Base-by-base conservation (phyloP, 2,329 filamentous ascomycete species). In the Alternaria sp. region DNA sequence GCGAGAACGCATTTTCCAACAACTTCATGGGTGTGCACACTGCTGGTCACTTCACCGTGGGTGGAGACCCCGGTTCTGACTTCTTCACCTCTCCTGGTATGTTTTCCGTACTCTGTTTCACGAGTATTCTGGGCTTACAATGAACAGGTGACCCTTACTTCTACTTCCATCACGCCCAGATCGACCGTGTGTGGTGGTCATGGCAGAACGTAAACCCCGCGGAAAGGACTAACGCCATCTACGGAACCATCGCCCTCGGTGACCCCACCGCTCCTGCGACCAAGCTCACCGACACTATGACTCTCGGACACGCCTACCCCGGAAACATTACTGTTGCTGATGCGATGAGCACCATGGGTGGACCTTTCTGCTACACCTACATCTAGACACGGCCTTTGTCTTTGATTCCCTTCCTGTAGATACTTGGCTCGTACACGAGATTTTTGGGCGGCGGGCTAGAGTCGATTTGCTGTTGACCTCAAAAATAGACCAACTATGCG, bases 161-260 rank as follows among this genome's bases (percentile, higher is more conserved):
- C 71, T 85, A 75, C 72, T 76, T 82, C 54, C 83, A 85, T 67
- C 83, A 85, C 61, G 78, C 77, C 6, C 79, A 81, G 65, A 82
- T 85, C 46, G 84, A 86, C 65, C 79, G 82, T 7, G 71, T 80
- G 1, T 86, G 80, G 79, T 84, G 82, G 82, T 83, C 82, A 41
- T 86, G 84, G 84, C 83, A 86, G 71, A 83, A 82, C 60, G 67
- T 82, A 51, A 76, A 83, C 60, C 75, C 75, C 37, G 65, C 72
- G 30, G 68, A 75, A 25, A 78, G 83, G 12, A 77, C 78, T 49
- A 74, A 77, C 45, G 74, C 73, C 28, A 81, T 85, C 61, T 72
- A 75, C 44, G 76, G 74, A 25, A 84, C 83, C 4, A 84, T 80
- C n/a, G 75, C 72, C 8, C 83, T 84, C 3, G 78, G 81, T 20